These are phyloP conservation scores for Leishmania gerbilli DNA, from an alignment of 208 protist species.

Conservation along the genomic window DNA sequence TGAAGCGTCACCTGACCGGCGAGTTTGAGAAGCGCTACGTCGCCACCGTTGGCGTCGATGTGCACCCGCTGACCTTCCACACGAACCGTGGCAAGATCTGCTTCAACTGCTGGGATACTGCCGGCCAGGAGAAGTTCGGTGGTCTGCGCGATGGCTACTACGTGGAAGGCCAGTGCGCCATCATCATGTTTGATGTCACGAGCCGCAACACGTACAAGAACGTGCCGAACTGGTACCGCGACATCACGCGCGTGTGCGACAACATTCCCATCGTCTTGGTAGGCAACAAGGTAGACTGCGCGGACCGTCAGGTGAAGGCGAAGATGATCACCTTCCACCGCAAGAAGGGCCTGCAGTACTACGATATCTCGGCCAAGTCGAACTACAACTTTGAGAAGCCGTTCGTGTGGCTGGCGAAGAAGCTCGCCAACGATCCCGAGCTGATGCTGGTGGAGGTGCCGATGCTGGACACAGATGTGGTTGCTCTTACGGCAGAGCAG, in stretches of 20 bases:
- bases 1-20: conserved; percentile 99
- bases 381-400: conserved; percentile 99
- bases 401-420: conserved; percentile 99
- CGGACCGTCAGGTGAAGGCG: conserved; percentile 99
- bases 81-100: conserved; percentile 98
- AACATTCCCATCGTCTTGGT: conserved; percentile 99
- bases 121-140: conserved; percentile 99
- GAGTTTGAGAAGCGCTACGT: conserved; percentile 99
- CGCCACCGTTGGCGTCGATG: conserved; percentile 95
- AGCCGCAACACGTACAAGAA: conserved; percentile 99
- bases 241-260: conserved; percentile 99
- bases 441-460: conserved; percentile 94
- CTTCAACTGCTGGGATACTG: conserved; percentile 99
- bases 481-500: conserved; percentile 80
- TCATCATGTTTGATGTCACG: conserved; percentile 99
- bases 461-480: conserved; percentile 71
- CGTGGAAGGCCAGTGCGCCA: conserved; percentile 99
- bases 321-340: conserved; percentile 99
- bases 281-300: conserved; percentile 99
- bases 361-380: conserved; percentile 99
- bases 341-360: conserved; percentile 99
- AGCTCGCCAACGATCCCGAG: conserved; percentile 96
- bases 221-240: conserved; percentile 99
- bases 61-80: conserved; percentile 98
- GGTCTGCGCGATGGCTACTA: conserved; percentile 99